Evolutionary conservation across 2,329 filamentous ascomycete genomes (phyloP).

Genomic region (Hypoxylon sp.): DNA sequence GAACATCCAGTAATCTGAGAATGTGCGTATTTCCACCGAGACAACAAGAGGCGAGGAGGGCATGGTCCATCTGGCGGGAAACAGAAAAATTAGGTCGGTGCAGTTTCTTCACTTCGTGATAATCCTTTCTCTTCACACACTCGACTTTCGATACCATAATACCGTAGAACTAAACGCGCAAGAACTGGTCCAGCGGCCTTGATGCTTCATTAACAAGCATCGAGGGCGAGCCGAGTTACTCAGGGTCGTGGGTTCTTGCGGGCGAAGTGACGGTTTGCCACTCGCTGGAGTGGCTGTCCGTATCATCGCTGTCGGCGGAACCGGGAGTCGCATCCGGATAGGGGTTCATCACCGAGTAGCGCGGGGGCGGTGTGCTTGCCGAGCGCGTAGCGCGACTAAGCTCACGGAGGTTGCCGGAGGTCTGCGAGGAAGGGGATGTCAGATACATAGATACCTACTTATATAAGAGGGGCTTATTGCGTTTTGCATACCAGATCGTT

Average conservation of each 20-base stretch:
- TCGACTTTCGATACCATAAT: no score
- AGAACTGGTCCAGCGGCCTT: background rate
- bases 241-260: background rate
- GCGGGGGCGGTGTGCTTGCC: slow-evolving; percentile 3
- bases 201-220: background rate
- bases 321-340: background rate
- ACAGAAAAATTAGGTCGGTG: no score
- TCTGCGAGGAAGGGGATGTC: background rate
- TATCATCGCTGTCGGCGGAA: background rate
- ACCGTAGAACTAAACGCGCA: no score
- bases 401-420: background rate
- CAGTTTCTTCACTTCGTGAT: background rate
- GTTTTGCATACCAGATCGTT: background rate
- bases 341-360: slow-evolving; percentile 10
- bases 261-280: background rate
- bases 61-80: background rate
- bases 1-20: background rate
- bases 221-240: background rate
- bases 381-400: background rate
- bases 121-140: no score
- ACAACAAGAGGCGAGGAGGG: background rate
- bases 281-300: background rate
- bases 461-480: background rate
- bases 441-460: background rate
- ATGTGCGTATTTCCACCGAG: background rate